Base-by-base conservation (phyloP, 2,329 filamentous ascomycete genomes). In the Aureobasidium sp. region DNA sequence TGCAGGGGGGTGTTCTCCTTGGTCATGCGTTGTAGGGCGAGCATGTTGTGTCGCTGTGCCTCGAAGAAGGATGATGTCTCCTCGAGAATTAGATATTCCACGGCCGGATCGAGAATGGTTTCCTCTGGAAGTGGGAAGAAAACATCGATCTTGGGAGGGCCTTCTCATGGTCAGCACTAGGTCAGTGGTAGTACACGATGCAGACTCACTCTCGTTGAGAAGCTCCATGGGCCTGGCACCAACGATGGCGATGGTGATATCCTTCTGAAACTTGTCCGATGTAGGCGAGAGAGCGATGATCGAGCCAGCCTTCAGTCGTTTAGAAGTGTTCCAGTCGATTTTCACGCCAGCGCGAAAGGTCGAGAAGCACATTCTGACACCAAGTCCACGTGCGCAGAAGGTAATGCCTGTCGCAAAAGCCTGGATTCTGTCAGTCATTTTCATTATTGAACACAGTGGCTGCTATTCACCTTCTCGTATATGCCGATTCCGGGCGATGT, bases 1-100 rank as follows among this genome's bases (percentile, higher is more conserved):
- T 50, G 45, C 1, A 60, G 37, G 7, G 57, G 57, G 4, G 57
- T 44, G 73, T 75, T 74, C 73, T 89, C 85, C 64, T 72, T 71
- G 61, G 74, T 79, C 74, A 82, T 71, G 74, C 85, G 78, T 75
- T 96, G 90, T 1, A 96, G 74, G 0, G 88, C 87, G 14, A 83
- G 76, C 70, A 97, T 79, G 0, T 86, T 87, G 70, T 96, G 85
- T 0, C 89, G 81, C 41, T 84, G 80, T 0, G 89, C 84, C 71
- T 97, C 92, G 65, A 85, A 96, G 70, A 91, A 96, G 0, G 88
- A 86, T 0, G 74, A 73, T 3, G 86, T 82, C 1, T 88, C 81
- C 69, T 96, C 90, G 0, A 96, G 76, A 89, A 96, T 96, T 10
- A 92, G 73, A 72, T 86, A 86, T 67, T 88, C 85, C 37, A 82